These are phyloP conservation scores for Physcomitrellopsis africana DNA, from an alignment of 225 moss, liverwort and hornwort species.

Conservation along the genomic window DNA sequence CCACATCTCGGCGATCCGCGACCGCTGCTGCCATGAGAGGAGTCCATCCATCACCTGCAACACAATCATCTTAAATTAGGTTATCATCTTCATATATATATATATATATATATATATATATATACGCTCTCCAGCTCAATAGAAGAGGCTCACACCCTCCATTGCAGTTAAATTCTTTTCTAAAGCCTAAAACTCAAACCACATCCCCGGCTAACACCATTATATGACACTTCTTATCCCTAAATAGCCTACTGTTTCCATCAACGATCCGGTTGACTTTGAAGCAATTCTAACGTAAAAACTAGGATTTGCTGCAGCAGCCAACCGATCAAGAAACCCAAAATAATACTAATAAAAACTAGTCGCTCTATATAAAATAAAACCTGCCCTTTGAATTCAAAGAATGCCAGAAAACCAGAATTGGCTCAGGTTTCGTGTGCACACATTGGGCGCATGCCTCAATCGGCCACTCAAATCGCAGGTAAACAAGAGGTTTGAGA, in stretches of 20 bases:
- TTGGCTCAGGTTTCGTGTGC: not conserved
- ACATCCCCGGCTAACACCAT: not conserved
- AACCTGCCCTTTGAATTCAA: not conserved
- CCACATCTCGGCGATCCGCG: slow-evolving; percentile 83
- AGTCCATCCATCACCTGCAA: slow-evolving; percentile 95
- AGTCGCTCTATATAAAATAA: not conserved
- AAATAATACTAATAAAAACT: not conserved
- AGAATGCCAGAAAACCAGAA: not conserved
- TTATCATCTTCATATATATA: too few species aligned
- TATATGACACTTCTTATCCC: slow-evolving; percentile 1
- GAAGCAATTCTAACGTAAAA: slow-evolving; percentile 13
- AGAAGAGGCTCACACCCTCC: too few species aligned
- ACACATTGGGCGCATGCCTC: slow-evolving; percentile 12
- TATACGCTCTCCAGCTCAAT: too few species aligned
- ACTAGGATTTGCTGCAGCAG: not conserved
- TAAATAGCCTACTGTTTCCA: not conserved
- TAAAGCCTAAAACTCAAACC: not conserved
- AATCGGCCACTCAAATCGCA: slow-evolving; percentile 21
- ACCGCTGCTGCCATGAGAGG: slow-evolving; percentile 96
- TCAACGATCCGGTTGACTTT: not conserved
- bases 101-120: too few species aligned
- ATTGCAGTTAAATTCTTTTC: too few species aligned
- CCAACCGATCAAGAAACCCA: not conserved
- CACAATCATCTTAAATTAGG: not conserved
- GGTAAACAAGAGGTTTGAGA: slow-evolving; percentile 32